Evolutionary conservation across 768 basidiomycete species (phyloP), one percentile per base, ranked within the genome.

Genomic region (Asterophora parasitica): DNA sequence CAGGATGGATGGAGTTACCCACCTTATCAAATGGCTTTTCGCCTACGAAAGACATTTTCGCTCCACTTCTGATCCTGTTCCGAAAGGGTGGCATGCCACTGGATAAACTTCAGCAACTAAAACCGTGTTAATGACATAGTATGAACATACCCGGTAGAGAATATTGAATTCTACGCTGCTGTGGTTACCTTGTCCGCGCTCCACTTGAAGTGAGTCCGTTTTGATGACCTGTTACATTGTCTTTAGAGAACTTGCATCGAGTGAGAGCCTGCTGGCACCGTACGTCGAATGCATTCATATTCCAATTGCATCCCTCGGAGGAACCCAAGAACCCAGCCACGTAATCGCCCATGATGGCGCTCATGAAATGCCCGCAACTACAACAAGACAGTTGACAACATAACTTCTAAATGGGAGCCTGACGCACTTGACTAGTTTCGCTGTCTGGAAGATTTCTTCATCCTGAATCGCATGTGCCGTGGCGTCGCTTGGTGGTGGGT

Each of bases 101-200:
- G 44, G 28, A n/a, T 47, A 9, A 17, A 6, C 13, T 5, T 8
- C n/a, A n/a, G n/a, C n/a, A 15, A 7, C 23, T 23, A 35, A 11
- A 19, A 31, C 10, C 19, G 13, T 4, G 9, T 27, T 8, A 10
- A 15, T 23, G 28, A 11, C 8, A 6, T 7, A n/a, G n/a, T n/a
- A n/a, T n/a, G n/a, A 9, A 55, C 63, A 20, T 53, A 71, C 72
- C 34, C 72, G 43, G 60, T 75, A 75, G 2, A 75, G 57, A 10
- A 74, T 46, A 40, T 71, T 85, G 69, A 87, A 87, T 56, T 88
- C 85, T 27, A 83, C 69, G 17, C 82, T 84, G 52, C 74, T 73
- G 45, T 77, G 76, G 53, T 86, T 85, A n/a, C 85, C 85, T 43
- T 71, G 62, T 11, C 84, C 86, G 8, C 80, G 72, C 0, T 53